Evolutionary conservation across 805 yeast genomes (phyloP), one percentile per base, ranked within the genome.

Genomic region (Metschnikowia noctiluminum): DNA sequence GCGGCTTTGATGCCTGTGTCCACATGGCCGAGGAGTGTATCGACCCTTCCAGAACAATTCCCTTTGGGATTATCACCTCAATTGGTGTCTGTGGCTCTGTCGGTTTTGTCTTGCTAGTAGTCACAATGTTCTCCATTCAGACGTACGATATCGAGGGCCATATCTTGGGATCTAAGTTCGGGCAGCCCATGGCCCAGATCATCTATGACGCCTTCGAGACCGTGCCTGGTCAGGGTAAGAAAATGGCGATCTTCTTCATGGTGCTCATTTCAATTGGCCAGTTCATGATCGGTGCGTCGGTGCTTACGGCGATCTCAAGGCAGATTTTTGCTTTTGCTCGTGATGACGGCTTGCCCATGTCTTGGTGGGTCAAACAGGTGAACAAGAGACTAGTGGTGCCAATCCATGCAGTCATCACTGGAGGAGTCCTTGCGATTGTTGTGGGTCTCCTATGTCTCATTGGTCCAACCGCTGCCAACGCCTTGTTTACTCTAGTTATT

Each of bases 301-400:
- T 79, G 45, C 67, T 82, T 43, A 74, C 82, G 42, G 87, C 89
- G 7, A 74, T 79, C 8, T 81, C 87, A 6, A 76, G 89, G 63
- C 89, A 84, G 62, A 73, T 82, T 41, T 85, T 85, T 82, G 87
- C 89, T 1, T 82, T 84, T 63, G 81, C 87, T 35, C 78, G 91
- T 68, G 91, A 85, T 62, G 81, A 84, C 58, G 89, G 89, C n/a
- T 71, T 84, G 48, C 90, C 90, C 12, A 69, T 82, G 53, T 41
- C 48, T 36, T 44, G 50, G 48, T 69, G 69, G 57, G 74, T 85
- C 52, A 80, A 82, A 55, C 77, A 68, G 37, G 86, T 85, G 39
- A 70, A 84, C 56, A 71, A 76, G 42, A 74, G 62, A 48, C 64
- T 77, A 28, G 70, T 76, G n/a, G 85, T 82, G 28, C 91, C 92